These are phyloP conservation scores for Pseudozyma tsukubaensis DNA, from an alignment of 1,284 basidiomycete genomes.

Conservation along the genomic window DNA sequence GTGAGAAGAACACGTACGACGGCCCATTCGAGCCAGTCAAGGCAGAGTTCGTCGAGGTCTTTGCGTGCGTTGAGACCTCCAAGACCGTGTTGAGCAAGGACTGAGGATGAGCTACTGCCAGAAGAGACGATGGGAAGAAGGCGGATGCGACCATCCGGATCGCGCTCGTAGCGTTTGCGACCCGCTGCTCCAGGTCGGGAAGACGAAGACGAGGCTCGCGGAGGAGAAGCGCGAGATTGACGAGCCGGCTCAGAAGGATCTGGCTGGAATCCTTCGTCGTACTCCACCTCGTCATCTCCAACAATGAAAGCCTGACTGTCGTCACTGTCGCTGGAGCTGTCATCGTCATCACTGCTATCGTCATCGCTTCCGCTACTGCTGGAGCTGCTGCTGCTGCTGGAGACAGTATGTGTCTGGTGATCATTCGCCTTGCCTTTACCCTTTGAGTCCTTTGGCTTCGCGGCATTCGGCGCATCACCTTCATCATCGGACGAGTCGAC, in stretches of 20 bases:
- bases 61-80: slow-evolving; percentile 12
- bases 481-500: slow-evolving; percentile 8
- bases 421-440: slow-evolving; percentile 3
- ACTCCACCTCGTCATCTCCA: slow-evolving; percentile 38
- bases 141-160: slow-evolving; percentile 18
- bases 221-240: not conserved
- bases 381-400: slow-evolving; percentile 9
- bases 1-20: slow-evolving; percentile 35
- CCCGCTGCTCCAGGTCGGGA: not conserved
- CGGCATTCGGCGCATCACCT: not conserved
- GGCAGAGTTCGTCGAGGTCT: slow-evolving; percentile 39
- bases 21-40: slow-evolving; percentile 50
- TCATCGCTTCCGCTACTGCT: slow-evolving; percentile 7
- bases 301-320: slow-evolving; percentile 39
- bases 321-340: slow-evolving; percentile 5
- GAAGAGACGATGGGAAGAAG: slow-evolving; percentile 19
- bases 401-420: slow-evolving; percentile 1
- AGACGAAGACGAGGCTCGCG: not conserved
- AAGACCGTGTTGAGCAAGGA: slow-evolving; percentile 25
- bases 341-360: slow-evolving; percentile 3
- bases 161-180: slow-evolving; percentile 7
- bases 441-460: not conserved
- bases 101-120: not conserved
- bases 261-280: slow-evolving; percentile 28
- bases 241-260: not conserved